These are phyloP conservation scores for Pezicula neosporulosa DNA, from an alignment of 2,329 filamentous ascomycete genomes.

Conservation along the genomic window DNA sequence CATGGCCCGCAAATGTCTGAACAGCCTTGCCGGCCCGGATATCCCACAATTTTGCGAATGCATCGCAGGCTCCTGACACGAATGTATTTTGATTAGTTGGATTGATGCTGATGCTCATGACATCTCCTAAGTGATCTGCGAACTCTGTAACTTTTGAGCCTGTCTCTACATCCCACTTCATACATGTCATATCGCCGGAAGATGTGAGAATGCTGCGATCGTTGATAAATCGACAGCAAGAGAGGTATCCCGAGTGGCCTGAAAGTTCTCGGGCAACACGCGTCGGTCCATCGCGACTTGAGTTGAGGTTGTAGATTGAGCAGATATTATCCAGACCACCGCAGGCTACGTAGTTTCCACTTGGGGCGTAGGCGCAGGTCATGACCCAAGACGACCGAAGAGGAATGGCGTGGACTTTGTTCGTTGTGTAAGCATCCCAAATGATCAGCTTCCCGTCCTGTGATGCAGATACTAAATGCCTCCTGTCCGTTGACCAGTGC, in stretches of 20 bases:
- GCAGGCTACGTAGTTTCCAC: constrained; percentile 96
- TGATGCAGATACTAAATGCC: constrained; percentile 95
- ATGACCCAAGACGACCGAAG: constrained; percentile 99
- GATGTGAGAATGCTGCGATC: constrained; percentile 97
- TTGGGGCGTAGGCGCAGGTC: constrained; percentile 98
- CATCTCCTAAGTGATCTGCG: constrained; percentile 94
- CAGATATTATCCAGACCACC: constrained; percentile 99
- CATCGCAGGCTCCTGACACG: constrained; percentile 97
- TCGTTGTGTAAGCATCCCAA: constrained; percentile 99
- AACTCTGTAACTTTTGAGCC: constrained; percentile 97
- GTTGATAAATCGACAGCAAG: constrained; percentile 98
- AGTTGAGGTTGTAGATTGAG: constrained; percentile 98
- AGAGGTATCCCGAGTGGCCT: constrained; percentile 94
- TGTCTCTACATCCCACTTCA: constrained; percentile 99
- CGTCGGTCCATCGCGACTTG: constrained; percentile 90
- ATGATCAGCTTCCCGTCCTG: constrained; percentile 99
- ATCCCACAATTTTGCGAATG: constrained; percentile 98
- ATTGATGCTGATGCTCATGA: constrained; percentile 99
- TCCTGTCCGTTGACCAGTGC: constrained; percentile 99
- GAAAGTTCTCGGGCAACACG: constrained; percentile 94
- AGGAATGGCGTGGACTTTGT: constrained; percentile 98
- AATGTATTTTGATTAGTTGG: constrained; percentile 99
- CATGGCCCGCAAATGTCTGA: constrained; percentile 96
- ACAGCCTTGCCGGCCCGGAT: constrained; percentile 97
- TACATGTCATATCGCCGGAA: constrained; percentile 99